Evolutionary conservation across 345 rosid species (phyloP), one percentile per base, ranked within the genome.

Genomic region (Gynandropsis gynandra): DNA sequence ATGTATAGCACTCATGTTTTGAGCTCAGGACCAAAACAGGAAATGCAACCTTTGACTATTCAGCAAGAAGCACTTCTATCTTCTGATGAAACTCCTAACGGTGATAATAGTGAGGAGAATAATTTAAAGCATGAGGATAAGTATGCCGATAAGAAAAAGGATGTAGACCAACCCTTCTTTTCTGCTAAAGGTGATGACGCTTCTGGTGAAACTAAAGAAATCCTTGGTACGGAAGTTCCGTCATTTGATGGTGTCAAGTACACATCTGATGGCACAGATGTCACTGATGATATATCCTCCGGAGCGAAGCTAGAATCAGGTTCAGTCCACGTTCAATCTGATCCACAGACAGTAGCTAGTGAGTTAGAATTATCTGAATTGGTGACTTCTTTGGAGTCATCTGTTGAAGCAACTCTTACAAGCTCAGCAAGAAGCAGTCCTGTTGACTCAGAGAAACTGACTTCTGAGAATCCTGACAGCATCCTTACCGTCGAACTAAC

Each of bases 21-120:
- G 65, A 42, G 42, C 20, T 33, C 76, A 92, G 95, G 77, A 58
- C 59, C 64, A 41, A 74, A 68, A 59, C 90, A 63, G 52, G 82
- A 84, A 52, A 65, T 85, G 88, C 80, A 74, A 31, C 76, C 89
- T 17, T 70, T 87, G 73, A 78, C 81, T 18, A 32, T 75, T 16
- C 78, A 74, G 52, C 88, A 81, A 57, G 93, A 87, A 65, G 64
- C 53, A 15, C 32, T 78, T 69, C 37, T 49, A 11, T 59, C 76
- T 27, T 72, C 77, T 58, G 43, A 53, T 32, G 80, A 73, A 35
- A 64, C 47, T 47, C 18, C 49, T 43, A 55, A 1, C 59, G 67
- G 63, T 67, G 67, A 67, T 58, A 58, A 45, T 35, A 61, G 54
- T 24, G 64, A 56, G 63, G 80, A 59, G 32, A 61, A 33, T 7